These are phyloP conservation scores for Microcyclospora pomicola DNA, from an alignment of 2,329 filamentous ascomycete genomes.

Conservation along the genomic window DNA sequence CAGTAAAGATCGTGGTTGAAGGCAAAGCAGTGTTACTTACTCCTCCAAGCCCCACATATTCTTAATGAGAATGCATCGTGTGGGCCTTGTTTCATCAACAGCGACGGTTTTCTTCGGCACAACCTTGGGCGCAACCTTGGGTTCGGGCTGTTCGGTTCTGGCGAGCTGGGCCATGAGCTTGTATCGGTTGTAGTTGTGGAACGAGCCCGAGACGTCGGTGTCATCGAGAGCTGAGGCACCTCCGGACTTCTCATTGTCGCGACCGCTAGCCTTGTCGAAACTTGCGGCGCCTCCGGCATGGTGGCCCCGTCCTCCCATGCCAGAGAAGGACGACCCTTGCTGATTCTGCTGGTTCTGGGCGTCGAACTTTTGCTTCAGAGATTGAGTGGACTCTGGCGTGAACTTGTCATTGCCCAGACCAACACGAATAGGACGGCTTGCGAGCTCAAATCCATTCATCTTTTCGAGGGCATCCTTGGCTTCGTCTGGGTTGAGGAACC, in stretches of 20 bases:
- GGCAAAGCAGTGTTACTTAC: constrained; percentile 42
- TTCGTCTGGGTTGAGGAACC: constrained; percentile 56
- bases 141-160: constrained; percentile 74
- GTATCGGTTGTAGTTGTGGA: constrained; percentile 98
- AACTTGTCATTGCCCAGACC: constrained; percentile 99
- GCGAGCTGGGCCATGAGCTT: constrained; percentile 97
- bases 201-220: constrained; percentile 94
- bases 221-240: constrained; percentile 93
- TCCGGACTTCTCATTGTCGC: constrained; percentile 72
- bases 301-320: constrained; percentile 72
- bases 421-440: constrained; percentile 91
- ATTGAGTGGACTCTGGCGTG: constrained; percentile 89
- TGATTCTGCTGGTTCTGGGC: constrained; percentile 23
- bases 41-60: constrained; percentile 90
- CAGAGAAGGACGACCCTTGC: constrained; percentile 66
- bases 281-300: constrained; percentile 60
- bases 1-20: background rate
- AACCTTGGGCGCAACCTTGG: constrained; percentile 43
- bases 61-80: constrained; percentile 82
- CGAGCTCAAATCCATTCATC: constrained; percentile 98
- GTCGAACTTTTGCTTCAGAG: constrained; percentile 82
- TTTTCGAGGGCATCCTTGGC: constrained; percentile 92
- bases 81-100: constrained; percentile 80
- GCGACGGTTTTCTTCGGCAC: constrained; percentile 52
- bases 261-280: constrained; percentile 77